Percentiles rank a stretch among this genome's conserved stretches.
Evolutionary conservation across 352 stramenopile species (phyloP).

Genomic region (Phytophthora macrochlamydospora): DNA sequence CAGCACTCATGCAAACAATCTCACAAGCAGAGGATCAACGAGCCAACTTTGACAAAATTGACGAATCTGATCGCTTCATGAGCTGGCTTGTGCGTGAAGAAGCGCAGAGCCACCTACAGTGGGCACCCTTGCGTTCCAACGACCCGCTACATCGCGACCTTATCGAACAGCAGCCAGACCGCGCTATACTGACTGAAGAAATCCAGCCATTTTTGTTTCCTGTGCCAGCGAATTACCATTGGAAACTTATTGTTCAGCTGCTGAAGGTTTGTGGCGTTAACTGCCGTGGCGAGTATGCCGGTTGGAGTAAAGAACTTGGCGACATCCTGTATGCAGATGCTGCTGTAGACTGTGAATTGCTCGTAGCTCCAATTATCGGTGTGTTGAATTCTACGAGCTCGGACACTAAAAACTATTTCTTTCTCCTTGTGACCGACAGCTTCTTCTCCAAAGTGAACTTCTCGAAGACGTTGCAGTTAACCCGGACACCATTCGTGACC

Average conservation of each 20-base stretch:
- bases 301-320: slow-evolving; percentile 14
- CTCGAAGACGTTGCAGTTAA: slow-evolving; percentile 34
- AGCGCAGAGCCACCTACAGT: slow-evolving; percentile 46
- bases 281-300: slow-evolving; percentile 20
- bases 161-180: slow-evolving; percentile 70
- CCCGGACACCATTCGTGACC: slow-evolving; percentile 25
- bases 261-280: slow-evolving; percentile 56
- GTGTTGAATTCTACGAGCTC: slow-evolving; percentile 34
- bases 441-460: slow-evolving; percentile 28
- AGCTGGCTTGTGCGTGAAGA: slow-evolving; percentile 56
- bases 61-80: slow-evolving; percentile 44
- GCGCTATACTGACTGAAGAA: slow-evolving; percentile 72
- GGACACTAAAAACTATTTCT: slow-evolving; percentile 33
- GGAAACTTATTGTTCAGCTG: slow-evolving; percentile 41
- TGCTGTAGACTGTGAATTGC: slow-evolving; percentile 35
- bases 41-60: slow-evolving; percentile 39
- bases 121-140: slow-evolving; percentile 53
- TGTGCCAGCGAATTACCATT: slow-evolving; percentile 39
- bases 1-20: slow-evolving; percentile 19
- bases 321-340: slow-evolving; percentile 47
- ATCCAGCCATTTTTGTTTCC: slow-evolving; percentile 80
- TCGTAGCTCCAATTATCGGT: slow-evolving; percentile 50
- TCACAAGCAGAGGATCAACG: slow-evolving; percentile 64
- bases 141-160: slow-evolving; percentile 50
- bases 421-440: slow-evolving; percentile 25